Evolutionary conservation across 1,284 basidiomycete species (phyloP), one percentile per base, ranked within the genome.

Genomic region (Neolentinus lepideus): DNA sequence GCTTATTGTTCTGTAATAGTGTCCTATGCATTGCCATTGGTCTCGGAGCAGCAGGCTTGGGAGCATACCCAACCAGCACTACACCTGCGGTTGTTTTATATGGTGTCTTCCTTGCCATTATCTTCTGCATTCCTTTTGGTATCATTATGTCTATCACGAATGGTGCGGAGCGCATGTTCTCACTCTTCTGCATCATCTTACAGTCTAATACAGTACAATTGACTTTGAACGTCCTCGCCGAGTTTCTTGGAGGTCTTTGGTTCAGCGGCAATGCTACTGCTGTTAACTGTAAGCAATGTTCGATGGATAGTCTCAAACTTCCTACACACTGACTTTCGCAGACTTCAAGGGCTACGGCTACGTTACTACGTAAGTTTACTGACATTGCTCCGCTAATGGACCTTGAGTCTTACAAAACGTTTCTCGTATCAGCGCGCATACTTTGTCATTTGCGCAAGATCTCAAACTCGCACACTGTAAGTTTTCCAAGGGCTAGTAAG

Each of bases 111-210:
- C 58, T 63, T 54, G 65, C 71, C 0, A 51, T 68, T 24, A 62
- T 73, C 31, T 74, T 71, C 60, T 63, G 70, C 38, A 58, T 76
- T 16, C 75, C 75, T 0, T 65, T 73, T 38, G 75, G 73, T 21
- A 71, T 75, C 60, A 68, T 76, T 53, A 64, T 66, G 52, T 73
- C 74, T 9, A 69, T 73, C 56, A 71, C 72, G 16, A 75, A 74
- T 56, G 64, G 38, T 43, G 12, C 6, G 38, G n/a, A 43, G 29
- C 38, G 38, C 38, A 21, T n/a, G 8, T 9, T 43, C 38, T 43
- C 19, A 21, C 12, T 16, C n/a, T n/a, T 16, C 38, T 16, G 19
- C 3, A 43, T 16, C 19, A 6, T 35, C 9, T 35, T 9, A 35
- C 16, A 9, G n/a, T n/a, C n/a, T n/a, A n/a, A n/a, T 43, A 16